phyloP scores from a whole-genome alignment of 768 basidiomycete species.

The Psilocybe sp. region DNA sequence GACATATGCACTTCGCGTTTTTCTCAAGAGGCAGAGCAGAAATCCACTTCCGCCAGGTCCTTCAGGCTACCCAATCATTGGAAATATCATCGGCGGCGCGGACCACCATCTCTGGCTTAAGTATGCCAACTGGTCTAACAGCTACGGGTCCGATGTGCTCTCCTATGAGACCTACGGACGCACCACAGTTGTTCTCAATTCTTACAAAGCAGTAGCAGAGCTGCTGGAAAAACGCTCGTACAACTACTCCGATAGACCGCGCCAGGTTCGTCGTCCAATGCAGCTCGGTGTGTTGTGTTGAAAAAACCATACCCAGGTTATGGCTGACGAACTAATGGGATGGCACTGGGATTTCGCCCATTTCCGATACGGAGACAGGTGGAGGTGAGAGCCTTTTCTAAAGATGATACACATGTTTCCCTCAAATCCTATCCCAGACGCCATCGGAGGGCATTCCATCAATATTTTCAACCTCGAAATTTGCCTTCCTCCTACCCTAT shows the following conservation, averaged over 20 bases:
- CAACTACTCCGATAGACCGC: conserved; percentile 43
- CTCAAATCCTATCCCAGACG: conserved; percentile 15
- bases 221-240: conserved; percentile 44
- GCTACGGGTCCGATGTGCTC: conserved; percentile 25
- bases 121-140: conserved; percentile 27
- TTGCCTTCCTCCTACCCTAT: conserved; percentile 21
- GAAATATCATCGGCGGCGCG: conserved; percentile 27
- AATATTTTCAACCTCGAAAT: conserved; percentile 33
- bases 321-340: conserved; percentile 26
- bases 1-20: too few relatives aligned
- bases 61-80: conserved; percentile 27
- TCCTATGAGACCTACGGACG: conserved; percentile 34
- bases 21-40: not conserved
- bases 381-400: conserved; percentile 7
- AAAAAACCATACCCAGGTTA: conserved; percentile 15
- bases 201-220: conserved; percentile 34
- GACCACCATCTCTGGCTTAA: conserved; percentile 25
- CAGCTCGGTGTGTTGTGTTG: not conserved
- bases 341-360: conserved; percentile 32
- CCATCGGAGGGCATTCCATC: conserved; percentile 31
- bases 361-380: conserved; percentile 22
- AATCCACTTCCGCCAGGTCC: conserved; percentile 31
- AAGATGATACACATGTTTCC: not conserved
- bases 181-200: conserved; percentile 37
- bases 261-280: conserved; percentile 19